These are phyloP conservation scores for Microthlaspi erraticum DNA, from an alignment of 345 rosid species.

Conservation along the genomic window DNA sequence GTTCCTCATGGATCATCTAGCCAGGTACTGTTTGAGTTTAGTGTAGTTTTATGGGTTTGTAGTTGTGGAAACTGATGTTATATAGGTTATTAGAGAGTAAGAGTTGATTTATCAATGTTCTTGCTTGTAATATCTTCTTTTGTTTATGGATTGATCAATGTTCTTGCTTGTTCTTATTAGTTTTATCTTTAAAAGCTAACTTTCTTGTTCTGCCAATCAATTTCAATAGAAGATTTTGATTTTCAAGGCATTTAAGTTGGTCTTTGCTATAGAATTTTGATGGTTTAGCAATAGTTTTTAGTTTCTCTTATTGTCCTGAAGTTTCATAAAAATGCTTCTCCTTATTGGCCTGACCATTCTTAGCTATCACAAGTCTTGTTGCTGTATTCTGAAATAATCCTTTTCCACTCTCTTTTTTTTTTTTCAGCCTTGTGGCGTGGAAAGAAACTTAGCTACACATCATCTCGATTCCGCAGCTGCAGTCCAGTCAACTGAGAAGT, in stretches of 20 bases:
- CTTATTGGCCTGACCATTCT: conserved; percentile 2
- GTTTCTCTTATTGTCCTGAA: not conserved
- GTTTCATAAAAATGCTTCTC: not conserved
- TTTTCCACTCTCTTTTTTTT: not conserved
- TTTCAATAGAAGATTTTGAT: not conserved
- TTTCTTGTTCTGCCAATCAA: not conserved
- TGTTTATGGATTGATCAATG: too few relatives aligned
- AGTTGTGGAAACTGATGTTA: not conserved
- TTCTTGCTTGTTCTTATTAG: not conserved
- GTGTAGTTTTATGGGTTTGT: conserved; percentile 3
- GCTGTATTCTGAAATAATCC: not conserved
- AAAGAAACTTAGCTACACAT: conserved; percentile 47
- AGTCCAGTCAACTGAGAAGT: conserved; percentile 46
- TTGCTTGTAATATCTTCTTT: too few relatives aligned
- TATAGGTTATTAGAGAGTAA: not conserved
- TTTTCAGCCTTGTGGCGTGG: conserved; percentile 56
- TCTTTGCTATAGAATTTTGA: not conserved
- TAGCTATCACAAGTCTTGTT: not conserved
- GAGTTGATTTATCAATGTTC: conserved; percentile 13
- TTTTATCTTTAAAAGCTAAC: not conserved
- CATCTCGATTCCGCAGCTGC: conserved; percentile 48
- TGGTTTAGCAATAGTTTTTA: not conserved
- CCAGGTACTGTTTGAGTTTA: conserved; percentile 57
- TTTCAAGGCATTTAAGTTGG: not conserved
- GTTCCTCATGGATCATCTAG: conserved; percentile 59